Evolutionary conservation across 2,329 filamentous ascomycete species (phyloP), one percentile per base, ranked within the genome.

Genomic region (Alternaria longipes): DNA sequence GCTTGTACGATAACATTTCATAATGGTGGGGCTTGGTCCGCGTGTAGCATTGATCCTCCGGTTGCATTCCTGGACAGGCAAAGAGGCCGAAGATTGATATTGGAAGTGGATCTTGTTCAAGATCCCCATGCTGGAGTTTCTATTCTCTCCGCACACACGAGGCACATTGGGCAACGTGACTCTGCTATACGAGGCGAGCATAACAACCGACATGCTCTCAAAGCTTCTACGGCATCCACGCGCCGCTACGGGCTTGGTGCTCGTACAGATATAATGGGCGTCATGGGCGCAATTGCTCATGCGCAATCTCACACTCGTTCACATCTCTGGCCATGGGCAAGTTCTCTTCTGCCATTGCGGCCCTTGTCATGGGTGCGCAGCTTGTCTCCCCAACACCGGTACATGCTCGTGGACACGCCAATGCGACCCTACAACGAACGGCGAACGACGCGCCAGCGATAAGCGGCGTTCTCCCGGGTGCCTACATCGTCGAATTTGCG

Each of bases 401-500:
- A 4, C 44, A 59, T 36, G 8, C 56, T 28, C 26, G 28, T 30
- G 28, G 26, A 7, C 20, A 49, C 16, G 5, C 44, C n/a, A 36
- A 40, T 50, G 26, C 36, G 6, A 36, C 50, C 42, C 8, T 36
- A 42, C 56, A 59, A 30, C 51, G 42, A 47, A 26, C 50, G 16
- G 28, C 26, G 40, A 47, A 46, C 30, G 44, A 55, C 26, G 52
- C 32, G n/a, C 14, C 53, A 1, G 41, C 38, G 5, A 40, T 34
- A 20, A 40, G 20, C 34, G 41, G 42, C 40, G 26, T 62, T 16
- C 14, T 65, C 3, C 46, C 54, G 2, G 61, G 47, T 28, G 55
- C 52, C 7, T 70, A 67, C 38, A 69, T 70, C 44, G 68, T 65
- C 36, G 68, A 70, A 50, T 67, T 70, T 38, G 51, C 51, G 14